Conservation (phyloP, 495 filamentous ascomycete species). For the Gamarada debralockiae region DNA sequence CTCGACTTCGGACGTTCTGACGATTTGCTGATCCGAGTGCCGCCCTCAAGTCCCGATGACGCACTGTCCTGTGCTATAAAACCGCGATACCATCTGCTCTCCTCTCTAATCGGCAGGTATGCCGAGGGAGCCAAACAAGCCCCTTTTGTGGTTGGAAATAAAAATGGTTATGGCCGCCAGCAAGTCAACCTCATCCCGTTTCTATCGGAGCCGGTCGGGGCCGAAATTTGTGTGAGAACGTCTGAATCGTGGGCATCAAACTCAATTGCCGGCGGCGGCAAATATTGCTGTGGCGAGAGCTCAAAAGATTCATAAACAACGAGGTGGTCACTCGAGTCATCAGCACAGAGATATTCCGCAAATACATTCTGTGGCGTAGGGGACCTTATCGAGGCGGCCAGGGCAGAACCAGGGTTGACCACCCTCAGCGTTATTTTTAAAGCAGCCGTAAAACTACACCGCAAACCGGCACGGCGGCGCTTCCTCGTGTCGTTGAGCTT, state of each 20-base stretch:
- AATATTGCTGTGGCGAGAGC: no score
- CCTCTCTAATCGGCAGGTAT: constrained; percentile 9
- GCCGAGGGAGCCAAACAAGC: neutral
- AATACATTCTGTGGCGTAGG: constrained; percentile 9
- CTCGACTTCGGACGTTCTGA: no score
- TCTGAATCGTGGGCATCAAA: no score
- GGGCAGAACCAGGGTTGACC: neutral
- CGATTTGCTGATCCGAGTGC: neutral
- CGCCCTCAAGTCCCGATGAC: constrained; percentile 9
- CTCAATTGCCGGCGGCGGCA: no score
- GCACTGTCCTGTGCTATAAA: neutral
- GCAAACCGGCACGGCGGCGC: neutral
- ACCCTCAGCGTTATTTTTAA: neutral
- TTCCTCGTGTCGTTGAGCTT: no score
- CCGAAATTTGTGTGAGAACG: no score
- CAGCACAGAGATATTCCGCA: neutral
- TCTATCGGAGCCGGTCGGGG: no score
- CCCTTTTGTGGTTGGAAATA: neutral
- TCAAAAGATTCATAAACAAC: no score
- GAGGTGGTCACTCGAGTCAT: constrained; percentile 4
- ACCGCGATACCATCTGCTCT: neutral
- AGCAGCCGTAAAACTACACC: neutral
- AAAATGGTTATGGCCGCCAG: neutral
- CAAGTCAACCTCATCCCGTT: no score
- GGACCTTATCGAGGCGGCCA: constrained; percentile 17